phyloP scores from a whole-genome alignment of 805 yeast genomes.

The Candida endomychidarum region DNA sequence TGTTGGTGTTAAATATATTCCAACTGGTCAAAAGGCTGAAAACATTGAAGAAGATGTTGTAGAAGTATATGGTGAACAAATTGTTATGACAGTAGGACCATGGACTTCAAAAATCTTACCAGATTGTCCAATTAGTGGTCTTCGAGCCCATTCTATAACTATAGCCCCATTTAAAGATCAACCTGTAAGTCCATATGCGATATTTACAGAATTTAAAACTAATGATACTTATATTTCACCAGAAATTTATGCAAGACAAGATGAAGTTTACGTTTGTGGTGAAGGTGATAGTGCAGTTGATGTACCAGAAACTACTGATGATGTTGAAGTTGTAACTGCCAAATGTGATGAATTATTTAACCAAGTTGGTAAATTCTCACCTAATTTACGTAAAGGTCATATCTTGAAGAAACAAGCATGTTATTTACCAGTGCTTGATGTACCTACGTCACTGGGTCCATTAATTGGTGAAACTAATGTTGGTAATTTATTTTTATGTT shows the following conservation, averaged over 20 bases:
- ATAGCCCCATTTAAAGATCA: constrained; percentile 73
- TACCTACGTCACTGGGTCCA: constrained; percentile 91
- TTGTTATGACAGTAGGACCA: constrained; percentile 90
- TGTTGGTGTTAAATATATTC: constrained; percentile 68
- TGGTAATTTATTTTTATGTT: constrained; percentile 70
- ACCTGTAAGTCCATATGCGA: constrained; percentile 85
- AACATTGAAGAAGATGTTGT: constrained; percentile 25
- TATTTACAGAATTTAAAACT: constrained; percentile 87
- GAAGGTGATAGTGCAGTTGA: constrained; percentile 92
- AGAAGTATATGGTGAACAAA: constrained; percentile 65
- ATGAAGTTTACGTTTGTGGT: constrained; percentile 96
- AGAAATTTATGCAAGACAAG: constrained; percentile 91
- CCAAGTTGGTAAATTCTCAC: constrained; percentile 75
- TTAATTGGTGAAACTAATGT: constrained; percentile 92
- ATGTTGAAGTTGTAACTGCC: constrained; percentile 81
- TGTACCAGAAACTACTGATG: constrained; percentile 91
- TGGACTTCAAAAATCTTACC: constrained; percentile 93
- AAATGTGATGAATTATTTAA: constrained; percentile 86
- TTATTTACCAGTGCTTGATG: constrained; percentile 90
- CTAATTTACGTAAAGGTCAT: constrained; percentile 68
- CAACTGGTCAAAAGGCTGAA: constrained; percentile 33
- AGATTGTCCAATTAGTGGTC: constrained; percentile 90
- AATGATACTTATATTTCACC: constrained; percentile 79
- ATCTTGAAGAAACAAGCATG: constrained; percentile 89
- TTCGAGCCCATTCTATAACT: constrained; percentile 94